Percentiles rank a stretch among this genome's conserved stretches.
Conservation (phyloP, 2,329 filamentous ascomycete species). For the Pseudovirgaria hyperparasitica region DNA sequence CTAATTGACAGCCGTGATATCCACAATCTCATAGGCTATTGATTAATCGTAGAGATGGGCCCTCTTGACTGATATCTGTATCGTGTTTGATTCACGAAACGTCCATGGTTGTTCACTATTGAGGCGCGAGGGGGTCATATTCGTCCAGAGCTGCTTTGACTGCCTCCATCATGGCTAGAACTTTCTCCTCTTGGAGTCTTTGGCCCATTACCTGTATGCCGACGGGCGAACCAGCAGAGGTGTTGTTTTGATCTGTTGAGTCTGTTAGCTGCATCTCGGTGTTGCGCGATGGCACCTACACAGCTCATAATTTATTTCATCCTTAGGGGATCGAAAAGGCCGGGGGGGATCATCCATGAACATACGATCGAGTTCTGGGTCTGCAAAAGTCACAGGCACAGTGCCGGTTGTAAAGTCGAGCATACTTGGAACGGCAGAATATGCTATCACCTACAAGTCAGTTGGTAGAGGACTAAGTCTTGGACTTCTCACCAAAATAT, state of each 20-base stretch:
- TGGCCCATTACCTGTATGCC: constrained; percentile 12
- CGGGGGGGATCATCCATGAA: background rate
- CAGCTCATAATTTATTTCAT: too few relatives aligned
- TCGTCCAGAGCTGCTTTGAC: constrained; percentile 1
- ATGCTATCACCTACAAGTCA: constrained; percentile 2
- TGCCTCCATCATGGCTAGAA: constrained; percentile 7
- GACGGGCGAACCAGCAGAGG: constrained; percentile 10
- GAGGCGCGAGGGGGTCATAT: too few relatives aligned
- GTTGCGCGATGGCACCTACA: too few relatives aligned
- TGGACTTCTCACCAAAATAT: constrained; percentile 8
- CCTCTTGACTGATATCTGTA: too few relatives aligned
- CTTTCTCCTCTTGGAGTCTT: constrained; percentile 13
- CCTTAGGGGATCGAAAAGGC: too few relatives aligned
- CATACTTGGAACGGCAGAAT: constrained; percentile 1
- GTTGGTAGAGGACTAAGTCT: constrained; percentile 7
- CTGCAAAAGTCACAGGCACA: constrained; percentile 3
- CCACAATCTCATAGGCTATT: too few relatives aligned
- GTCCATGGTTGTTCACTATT: too few relatives aligned
- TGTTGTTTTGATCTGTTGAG: constrained; percentile 6
- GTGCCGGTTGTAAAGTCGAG: constrained; percentile 2
- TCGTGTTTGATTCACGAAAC: too few relatives aligned
- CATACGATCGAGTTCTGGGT: background rate
- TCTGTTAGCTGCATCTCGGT: background rate
- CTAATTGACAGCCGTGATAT: too few relatives aligned
- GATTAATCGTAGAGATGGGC: too few relatives aligned